Conservation (phyloP, 257 asterid species). For the Petunia secreta region DNA sequence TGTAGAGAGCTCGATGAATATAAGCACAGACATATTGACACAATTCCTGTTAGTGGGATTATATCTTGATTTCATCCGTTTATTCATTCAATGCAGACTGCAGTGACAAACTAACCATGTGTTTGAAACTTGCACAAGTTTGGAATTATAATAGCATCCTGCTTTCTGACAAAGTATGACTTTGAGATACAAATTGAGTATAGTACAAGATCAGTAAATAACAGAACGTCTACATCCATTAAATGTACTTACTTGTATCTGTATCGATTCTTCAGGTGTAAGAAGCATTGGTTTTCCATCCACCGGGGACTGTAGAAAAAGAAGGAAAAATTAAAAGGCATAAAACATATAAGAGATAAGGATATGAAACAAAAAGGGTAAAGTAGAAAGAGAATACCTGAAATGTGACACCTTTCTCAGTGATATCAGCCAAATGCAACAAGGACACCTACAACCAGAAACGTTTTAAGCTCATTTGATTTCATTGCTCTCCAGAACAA, state of each 20-base stretch:
- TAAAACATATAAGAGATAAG: conserved; percentile 21
- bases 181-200: conserved; percentile 11
- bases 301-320: conserved; percentile 84
- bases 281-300: conserved; percentile 98
- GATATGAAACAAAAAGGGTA: conserved; percentile 14
- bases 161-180: conserved; percentile 6
- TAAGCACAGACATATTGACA: not conserved
- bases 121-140: conserved; percentile 1
- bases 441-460: conserved; percentile 74
- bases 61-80: no score
- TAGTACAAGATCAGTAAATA: not conserved
- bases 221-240: conserved; percentile 17
- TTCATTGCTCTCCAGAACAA: not conserved
- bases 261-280: conserved; percentile 98
- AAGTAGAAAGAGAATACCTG: conserved; percentile 58
- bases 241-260: conserved; percentile 71
- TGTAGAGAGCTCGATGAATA: not conserved
- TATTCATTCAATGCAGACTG: not conserved
- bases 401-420: conserved; percentile 93
- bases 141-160: not conserved
- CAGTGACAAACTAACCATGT: not conserved
- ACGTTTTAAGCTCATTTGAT: conserved; percentile 29
- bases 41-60: not conserved
- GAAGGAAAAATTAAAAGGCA: conserved; percentile 20
- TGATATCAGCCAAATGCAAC: conserved; percentile 96